Evolutionary conservation across 768 basidiomycete genomes (phyloP), one percentile per base, ranked within the genome.

Genomic region (Pisolithus albus): DNA sequence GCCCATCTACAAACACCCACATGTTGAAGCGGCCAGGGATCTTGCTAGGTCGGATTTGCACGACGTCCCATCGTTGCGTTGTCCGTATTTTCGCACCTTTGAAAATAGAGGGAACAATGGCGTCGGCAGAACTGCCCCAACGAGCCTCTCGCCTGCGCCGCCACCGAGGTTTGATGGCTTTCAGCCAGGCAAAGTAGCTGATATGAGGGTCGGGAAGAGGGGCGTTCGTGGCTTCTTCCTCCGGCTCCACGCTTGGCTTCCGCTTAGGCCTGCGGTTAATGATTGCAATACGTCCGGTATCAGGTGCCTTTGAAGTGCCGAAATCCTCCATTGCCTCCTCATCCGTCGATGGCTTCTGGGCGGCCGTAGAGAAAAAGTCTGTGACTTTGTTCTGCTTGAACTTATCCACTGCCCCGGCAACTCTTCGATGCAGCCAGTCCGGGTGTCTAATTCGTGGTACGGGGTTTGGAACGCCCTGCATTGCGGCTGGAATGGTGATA

Each of bases 331-430:
- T 85, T 61, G 86, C 86, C n/a, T 34, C 16, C 16, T 57, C 63
- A 16, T 11, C 50, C 6, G 40, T 53, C 47, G 51, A 53, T 43
- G n/a, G 41, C 21, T 53, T 62, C 28, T 43, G 49, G 18, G 57
- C 54, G 32, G 36, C 48, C 39, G 55, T 52, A 13, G 64, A 57
- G 72, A 99, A 98, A 73, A 98, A 97, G 59, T 97, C 92, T 0
- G 92, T 94, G 46, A 99, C 73, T 70, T 94, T 97, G 69, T 97
- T 95, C 67, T 99, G 96, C 66, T 91, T 93, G 74, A 98, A 97
- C 70, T 92, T 96, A 75, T 98, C 95, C 39, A 93, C 82, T 15
- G 86, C 80, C 11, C 85, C 88, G 13, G 86, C 87, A 10, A 98
- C 91, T 42, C 96, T 79, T 42, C 88, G 85, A 69, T 89, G 86